Evolutionary conservation across 805 yeast genomes (phyloP), one percentile per base, ranked within the genome.

Genomic region (Candida succiphila): DNA sequence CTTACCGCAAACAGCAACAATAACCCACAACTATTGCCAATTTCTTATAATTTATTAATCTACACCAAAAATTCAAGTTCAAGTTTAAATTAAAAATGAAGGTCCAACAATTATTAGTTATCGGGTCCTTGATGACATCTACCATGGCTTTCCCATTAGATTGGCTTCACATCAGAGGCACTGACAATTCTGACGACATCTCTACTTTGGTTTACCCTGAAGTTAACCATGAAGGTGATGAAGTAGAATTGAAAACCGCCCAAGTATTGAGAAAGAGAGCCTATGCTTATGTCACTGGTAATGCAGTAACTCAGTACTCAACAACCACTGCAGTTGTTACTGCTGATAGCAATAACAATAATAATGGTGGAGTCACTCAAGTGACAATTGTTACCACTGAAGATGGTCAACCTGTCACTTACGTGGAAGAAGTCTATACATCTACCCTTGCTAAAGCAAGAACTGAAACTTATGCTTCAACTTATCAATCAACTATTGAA

Each of bases 201-300:
- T 17, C 21, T 19, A 30, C 32, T 8, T 22, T 27, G 12, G 27
- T 22, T 17, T 19, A 19, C 13, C 25, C 32, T 7, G 27, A 17
- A 24, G 7, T 30, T 9, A 19, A 30, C 14, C 17, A 22, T 15
- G 5, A n/a, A 18, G 22, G 25, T 13, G 32, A 24, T 24, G 27
- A 9, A 16, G 7, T 23, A 9, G 9, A 7, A 17, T 8, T n/a
- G 4, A 10, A 26, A 14, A 23, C 32, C 5, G 35, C 31, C 8
- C 16, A 27, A 12, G 8, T 27, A 14, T 18, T 37, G 17, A 19
- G 48, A 10, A 52, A 49, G 36, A 48, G 57, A 39, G 52, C 48
- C 8, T 38, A 48, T 21, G 53, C 41, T 4, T 43, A 44, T 23
- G 51, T 51, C 20, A 51, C 56, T 8, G 52, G 46, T 3, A 41